phyloP scores from a whole-genome alignment of 1,284 basidiomycete species.

The Ganoderma leucocontextum region DNA sequence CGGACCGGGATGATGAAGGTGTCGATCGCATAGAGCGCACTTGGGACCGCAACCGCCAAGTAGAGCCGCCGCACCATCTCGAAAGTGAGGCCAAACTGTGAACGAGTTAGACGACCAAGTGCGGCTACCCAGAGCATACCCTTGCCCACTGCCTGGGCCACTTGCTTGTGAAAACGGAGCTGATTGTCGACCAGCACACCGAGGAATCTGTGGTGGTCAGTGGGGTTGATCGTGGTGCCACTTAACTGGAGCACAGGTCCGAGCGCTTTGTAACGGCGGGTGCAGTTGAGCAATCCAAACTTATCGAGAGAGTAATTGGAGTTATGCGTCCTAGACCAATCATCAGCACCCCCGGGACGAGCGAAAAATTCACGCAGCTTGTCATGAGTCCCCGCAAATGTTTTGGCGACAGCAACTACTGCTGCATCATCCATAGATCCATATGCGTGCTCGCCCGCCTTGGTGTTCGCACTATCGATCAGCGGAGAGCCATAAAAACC shows the following conservation, averaged over 20 bases:
- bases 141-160: conserved; percentile 39
- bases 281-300: conserved; percentile 33
- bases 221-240: conserved; percentile 23
- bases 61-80: conserved; percentile 32
- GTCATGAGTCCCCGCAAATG: not conserved
- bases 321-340: conserved; percentile 38
- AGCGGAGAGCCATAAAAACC: conserved; percentile 44
- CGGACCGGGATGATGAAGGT: conserved; percentile 43
- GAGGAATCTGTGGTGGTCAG: conserved; percentile 41
- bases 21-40: conserved; percentile 47
- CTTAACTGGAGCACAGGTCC: conserved; percentile 23
- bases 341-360: conserved; percentile 35
- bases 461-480: conserved; percentile 23
- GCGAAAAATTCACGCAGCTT: conserved; percentile 22
- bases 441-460: conserved; percentile 30
- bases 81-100: conserved; percentile 12
- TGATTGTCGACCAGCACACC: conserved; percentile 46
- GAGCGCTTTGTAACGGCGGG: conserved; percentile 12
- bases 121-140: conserved; percentile 36
- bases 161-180: conserved; percentile 46
- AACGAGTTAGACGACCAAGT: conserved; percentile 36
- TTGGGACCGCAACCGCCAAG: conserved; percentile 41
- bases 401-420: conserved; percentile 6
- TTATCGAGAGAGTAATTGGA: conserved; percentile 38
- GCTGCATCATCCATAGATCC: conserved; percentile 43